Evolutionary conservation across 352 stramenopile genomes (phyloP), one percentile per base, ranked within the genome.

Genomic region (Phytophthora melonis): DNA sequence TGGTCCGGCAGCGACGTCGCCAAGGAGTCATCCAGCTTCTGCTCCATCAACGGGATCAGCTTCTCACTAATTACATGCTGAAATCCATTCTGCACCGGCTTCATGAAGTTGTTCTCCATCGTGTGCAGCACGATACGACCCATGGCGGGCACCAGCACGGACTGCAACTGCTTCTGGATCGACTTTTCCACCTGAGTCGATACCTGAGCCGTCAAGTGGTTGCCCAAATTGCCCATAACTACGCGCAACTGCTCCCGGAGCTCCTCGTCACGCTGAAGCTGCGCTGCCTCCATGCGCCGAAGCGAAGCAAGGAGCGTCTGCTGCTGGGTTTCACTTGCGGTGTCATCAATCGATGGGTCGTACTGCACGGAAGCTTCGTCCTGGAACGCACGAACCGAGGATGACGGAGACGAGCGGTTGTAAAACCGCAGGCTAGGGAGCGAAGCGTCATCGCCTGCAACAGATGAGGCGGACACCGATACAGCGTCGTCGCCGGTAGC

Each of bases 61-160:
- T 88, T 87, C 56, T 94, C 88, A 11, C 76, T 71, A 61, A 94
- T 93, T 23, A 90, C 81, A 52, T 90, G 86, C 70, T 95, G 85
- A 58, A 95, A 93, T 10, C 86, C 85, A 45, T 81, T 92, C 59
- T 93, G 86, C 45, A 94, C 85, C 5, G 89, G 89, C 70, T 96
- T 94, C 85, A 95, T 92, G 45, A 94, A 94, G 63, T 94, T 96
- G 75, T 94, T 93, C 66, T 96, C 89, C 89, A 96, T 96, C 9
- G 89, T 96, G 62, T 96, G 89, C 50, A 96, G 61, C 10, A 96
- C 89, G 32, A 96, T 96, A 45, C 89, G 89, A 3, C 87, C 89
- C 85, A 96, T 96, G 6, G 89, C 89, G 9, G 89, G 89, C 34
- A 96, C 88, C 16, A 96, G 70, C 45, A 96, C 83, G 1, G 75